These are phyloP conservation scores for Fusarium dimerum DNA, from an alignment of 2,329 filamentous ascomycete genomes.

Conservation along the genomic window DNA sequence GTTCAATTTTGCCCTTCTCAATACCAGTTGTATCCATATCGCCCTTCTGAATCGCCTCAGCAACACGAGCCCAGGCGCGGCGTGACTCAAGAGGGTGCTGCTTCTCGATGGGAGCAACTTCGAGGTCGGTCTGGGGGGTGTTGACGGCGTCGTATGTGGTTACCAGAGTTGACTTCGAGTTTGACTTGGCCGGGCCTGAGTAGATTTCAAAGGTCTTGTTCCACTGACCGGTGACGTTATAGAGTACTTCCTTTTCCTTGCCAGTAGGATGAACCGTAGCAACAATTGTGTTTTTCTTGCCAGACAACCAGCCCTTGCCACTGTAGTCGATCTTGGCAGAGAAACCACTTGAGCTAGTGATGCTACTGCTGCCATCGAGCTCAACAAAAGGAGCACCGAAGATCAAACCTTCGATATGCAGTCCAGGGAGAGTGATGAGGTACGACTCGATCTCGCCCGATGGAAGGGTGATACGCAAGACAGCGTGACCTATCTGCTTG, in stretches of 20 bases:
- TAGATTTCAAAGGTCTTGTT: constrained; percentile 79
- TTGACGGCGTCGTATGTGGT: constrained; percentile 62
- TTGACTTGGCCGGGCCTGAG: constrained; percentile 58
- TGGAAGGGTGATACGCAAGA: constrained; percentile 68
- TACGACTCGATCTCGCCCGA: constrained; percentile 64
- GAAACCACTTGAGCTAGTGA: constrained; percentile 83
- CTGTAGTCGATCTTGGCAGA: constrained; percentile 90
- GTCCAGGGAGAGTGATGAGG: constrained; percentile 84
- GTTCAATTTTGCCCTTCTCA: constrained; percentile 90
- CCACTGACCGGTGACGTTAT: constrained; percentile 90
- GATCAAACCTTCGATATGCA: constrained; percentile 93
- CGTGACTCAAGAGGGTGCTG: constrained; percentile 89
- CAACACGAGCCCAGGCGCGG: constrained; percentile 85
- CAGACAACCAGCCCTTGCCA: constrained; percentile 90
- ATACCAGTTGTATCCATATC: constrained; percentile 79
- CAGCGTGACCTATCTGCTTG: constrained; percentile 89
- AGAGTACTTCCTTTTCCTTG: constrained; percentile 72
- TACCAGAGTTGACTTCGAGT: constrained; percentile 50
- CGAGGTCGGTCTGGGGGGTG: constrained; percentile 64
- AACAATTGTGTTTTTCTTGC: constrained; percentile 90
- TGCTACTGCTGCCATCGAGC: constrained; percentile 81
- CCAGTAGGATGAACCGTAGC: constrained; percentile 72
- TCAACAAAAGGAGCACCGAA: constrained; percentile 87
- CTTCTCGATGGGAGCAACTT: constrained; percentile 69
- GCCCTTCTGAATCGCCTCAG: constrained; percentile 73